Evolutionary conservation across 129 eudicot species (phyloP).

Genomic region (Pittosporum tobira): DNA sequence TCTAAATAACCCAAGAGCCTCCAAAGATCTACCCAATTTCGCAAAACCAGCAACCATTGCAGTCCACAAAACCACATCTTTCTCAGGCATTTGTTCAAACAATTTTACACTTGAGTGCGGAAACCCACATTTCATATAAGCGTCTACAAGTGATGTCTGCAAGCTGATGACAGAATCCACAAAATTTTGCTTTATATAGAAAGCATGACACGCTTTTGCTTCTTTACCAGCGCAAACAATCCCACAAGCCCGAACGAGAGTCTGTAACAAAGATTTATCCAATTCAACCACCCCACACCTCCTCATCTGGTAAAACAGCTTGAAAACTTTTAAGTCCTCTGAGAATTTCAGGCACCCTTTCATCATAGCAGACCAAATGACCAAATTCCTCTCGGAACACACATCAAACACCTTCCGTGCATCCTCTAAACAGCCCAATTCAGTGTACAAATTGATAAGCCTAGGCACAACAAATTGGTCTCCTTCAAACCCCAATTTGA

Average conservation of each 20-base stretch:
- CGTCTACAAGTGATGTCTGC: slow-evolving; percentile 10
- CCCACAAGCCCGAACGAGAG: slow-evolving; percentile 20
- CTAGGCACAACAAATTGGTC: slow-evolving; percentile 16
- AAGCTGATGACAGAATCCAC: slow-evolving; percentile 10
- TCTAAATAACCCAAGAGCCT: slow-evolving; percentile 17
- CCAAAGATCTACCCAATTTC: slow-evolving; percentile 13
- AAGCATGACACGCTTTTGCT: slow-evolving; percentile 16
- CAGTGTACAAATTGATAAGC: slow-evolving; percentile 8
- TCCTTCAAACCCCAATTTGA: slow-evolving; percentile 19
- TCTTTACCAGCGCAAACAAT: slow-evolving; percentile 17
- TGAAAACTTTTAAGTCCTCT: slow-evolving; percentile 1
- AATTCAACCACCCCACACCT: background rate
- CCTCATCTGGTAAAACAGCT: slow-evolving; percentile 16
- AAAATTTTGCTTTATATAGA: slow-evolving; percentile 10
- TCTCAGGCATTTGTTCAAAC: slow-evolving; percentile 9
- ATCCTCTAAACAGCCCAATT: slow-evolving; percentile 11
- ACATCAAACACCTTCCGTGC: slow-evolving; percentile 20
- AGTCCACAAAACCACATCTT: slow-evolving; percentile 23
- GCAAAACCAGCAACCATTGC: slow-evolving; percentile 15
- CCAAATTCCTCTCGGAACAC: slow-evolving; percentile 7
- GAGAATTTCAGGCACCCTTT: slow-evolving; percentile 13
- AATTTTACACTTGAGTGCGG: slow-evolving; percentile 7
- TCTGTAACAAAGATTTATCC: slow-evolving; percentile 7
- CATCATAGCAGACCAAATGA: slow-evolving; percentile 14
- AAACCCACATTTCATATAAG: slow-evolving; percentile 18